Conservation (phyloP, 345 rosid genomes). For the Moringa oleifera region DNA sequence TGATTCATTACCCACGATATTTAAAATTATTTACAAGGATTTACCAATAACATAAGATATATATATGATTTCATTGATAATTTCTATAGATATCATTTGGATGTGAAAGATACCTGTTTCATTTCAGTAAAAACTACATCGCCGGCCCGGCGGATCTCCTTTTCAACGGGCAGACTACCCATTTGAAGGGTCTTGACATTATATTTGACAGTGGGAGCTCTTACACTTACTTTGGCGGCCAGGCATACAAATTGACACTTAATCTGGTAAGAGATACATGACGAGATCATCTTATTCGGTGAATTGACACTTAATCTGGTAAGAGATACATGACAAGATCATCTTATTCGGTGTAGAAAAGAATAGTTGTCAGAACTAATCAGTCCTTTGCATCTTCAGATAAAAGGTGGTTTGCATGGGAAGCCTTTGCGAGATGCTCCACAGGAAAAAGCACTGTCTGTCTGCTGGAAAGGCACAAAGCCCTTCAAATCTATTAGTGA, state of each 20-base stretch:
- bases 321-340: conserved; percentile 15
- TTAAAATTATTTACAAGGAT: too few relatives aligned
- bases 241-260: conserved; percentile 42
- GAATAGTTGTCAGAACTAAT: conserved; percentile 2
- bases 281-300: too few relatives aligned
- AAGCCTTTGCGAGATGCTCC: conserved; percentile 43
- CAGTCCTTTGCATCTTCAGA: conserved; percentile 22
- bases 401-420: conserved; percentile 35
- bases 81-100: too few relatives aligned
- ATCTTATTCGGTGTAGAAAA: too few relatives aligned
- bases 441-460: conserved; percentile 56
- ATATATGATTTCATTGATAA: too few relatives aligned
- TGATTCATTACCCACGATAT: neutral
- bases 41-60: too few relatives aligned
- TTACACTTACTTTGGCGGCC: conserved; percentile 61
- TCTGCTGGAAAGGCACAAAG: conserved; percentile 83
- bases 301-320: conserved; percentile 47
- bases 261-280: conserved; percentile 43
- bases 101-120: neutral
- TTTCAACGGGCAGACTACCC: conserved; percentile 46
- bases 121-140: conserved; percentile 58
- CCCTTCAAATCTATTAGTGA: conserved; percentile 45
- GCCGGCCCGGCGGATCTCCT: conserved; percentile 71
- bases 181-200: conserved; percentile 44
- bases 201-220: conserved; percentile 94